A percentile compares a stretch with the other conserved stretches of the same genome.
Evolutionary conservation across 768 basidiomycete genomes (phyloP).

Genomic region (Serendipita sp.): DNA sequence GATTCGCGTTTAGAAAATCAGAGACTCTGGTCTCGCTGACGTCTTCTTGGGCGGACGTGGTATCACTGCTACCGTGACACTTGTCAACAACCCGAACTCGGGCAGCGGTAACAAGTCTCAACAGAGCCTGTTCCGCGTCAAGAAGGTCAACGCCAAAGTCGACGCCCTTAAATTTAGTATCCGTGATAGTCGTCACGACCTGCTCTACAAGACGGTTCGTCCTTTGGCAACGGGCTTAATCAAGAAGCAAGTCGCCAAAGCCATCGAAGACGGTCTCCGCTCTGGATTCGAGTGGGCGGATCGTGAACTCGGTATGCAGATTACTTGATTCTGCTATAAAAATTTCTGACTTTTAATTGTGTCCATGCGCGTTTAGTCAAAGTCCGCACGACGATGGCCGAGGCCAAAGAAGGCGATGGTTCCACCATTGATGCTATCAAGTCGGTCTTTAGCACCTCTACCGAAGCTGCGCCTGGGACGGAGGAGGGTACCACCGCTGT

Average conservation of each 20-base stretch:
- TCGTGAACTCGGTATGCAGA: conserved; percentile 41
- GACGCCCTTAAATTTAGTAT: conserved; percentile 81
- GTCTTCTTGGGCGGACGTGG: conserved; percentile 74
- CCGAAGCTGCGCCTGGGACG: conserved; percentile 10
- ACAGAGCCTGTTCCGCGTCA: conserved; percentile 57
- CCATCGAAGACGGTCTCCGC: conserved; percentile 47
- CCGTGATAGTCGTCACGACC: conserved; percentile 79
- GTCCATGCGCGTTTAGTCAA: conserved; percentile 26
- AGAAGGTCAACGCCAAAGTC: conserved; percentile 62
- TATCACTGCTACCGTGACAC: conserved; percentile 31
- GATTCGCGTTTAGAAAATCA: conserved; percentile 32
- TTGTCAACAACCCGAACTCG: background rate
- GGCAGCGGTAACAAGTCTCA: conserved; percentile 40
- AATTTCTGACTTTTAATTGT: background rate
- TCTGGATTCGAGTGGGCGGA: conserved; percentile 81
- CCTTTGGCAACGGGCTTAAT: conserved; percentile 69
- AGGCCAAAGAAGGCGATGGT: conserved; percentile 35
- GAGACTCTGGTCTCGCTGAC: conserved; percentile 73
- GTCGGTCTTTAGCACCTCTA: conserved; percentile 31
- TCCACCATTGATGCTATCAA: conserved; percentile 38
- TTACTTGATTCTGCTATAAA: background rate
- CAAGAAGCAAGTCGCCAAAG: conserved; percentile 45
- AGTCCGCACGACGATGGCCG: conserved; percentile 68
- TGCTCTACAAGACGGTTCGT: conserved; percentile 70
- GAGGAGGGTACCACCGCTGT: conserved; percentile 14